Evolutionary conservation across 2,329 filamentous ascomycete genomes (phyloP), one percentile per base, ranked within the genome.

Genomic region (Neopestalotiopsis sp.): DNA sequence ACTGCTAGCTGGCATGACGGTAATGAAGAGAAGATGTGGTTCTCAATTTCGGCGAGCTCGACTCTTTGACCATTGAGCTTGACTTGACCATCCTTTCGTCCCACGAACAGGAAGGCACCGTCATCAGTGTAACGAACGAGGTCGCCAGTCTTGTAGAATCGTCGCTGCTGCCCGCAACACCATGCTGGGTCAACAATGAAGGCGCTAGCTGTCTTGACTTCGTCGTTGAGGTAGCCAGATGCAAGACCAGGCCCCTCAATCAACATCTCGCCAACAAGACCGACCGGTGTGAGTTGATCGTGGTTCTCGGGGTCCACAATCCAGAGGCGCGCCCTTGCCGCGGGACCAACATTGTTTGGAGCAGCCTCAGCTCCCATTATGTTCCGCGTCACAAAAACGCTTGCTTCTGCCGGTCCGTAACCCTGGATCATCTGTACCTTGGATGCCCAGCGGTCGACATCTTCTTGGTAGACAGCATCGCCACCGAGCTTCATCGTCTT

Each of bases 81-180:
- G 34, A 67, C 42, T 40, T 70, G 66, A 17, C 61, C 63, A 45
- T 70, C 62, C 56, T 70, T 70, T 13, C 68, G 66, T 10, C 68
- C 62, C 6, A 70, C 40, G 40, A 65, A 81, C 70, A 70, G 80
- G 77, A 52, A 56, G 3, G 28, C 61, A 14, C 79, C 78, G 65
- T 82, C 76, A 1, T 72, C 70, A 59, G 77, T 70, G 32, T 81
- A 81, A 56, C 72, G 74, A 14, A 74, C 81, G 7, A 83, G 75
- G 69, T 84, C 82, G 42, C 82, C 82, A 4, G 81, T 82, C 58
- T 77, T 78, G 70, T 82, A 83, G 13, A 83, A 62, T 1, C 77
- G 72, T 6, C 62, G 34, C 13, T 30, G 6, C 28, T 62, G 56
- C 3, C 57, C 67, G 1, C 73, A 74, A n/a, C 66, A 32, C 69